Base-by-base conservation (phyloP, 2,329 filamentous ascomycete species). In the Shiraia bambusicola region DNA sequence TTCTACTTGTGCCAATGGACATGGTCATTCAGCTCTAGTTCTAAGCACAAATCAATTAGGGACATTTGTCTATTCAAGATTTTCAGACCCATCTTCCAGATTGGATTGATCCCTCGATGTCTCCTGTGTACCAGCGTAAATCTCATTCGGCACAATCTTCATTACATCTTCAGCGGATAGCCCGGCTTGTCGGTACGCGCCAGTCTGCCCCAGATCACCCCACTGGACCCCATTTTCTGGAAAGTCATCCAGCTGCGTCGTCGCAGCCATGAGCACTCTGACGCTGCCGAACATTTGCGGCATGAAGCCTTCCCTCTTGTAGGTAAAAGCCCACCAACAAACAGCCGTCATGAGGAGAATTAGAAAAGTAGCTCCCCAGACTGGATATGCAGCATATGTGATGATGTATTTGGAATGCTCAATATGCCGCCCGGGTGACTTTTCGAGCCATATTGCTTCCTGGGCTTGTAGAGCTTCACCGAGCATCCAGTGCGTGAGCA, bases 201-300 rank as follows among this genome's bases (percentile, higher is more conserved):
- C 46, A 5, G 54, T 52, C 34, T 53, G 36, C 11, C 54, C 52
- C 38, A 62, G 32, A 43, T 61, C 54, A 14, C 58, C 61, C 58
- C 56, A 60, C 37, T 58, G 44, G 11, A 63, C 40, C 13, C 59
- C 59, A 10, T 43, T 40, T 12, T 31, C 28, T 5, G 58, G 54
- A 30, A 65, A 66, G 25, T 58, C 56, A 29, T 63, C 52, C 19
- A 67, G 40, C 16, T 58, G 43, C 10, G 49, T 61, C 6, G 58
- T 63, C 3, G 55, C 48, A 3, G 59, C 53, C 37, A 58, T 65
- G 4, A 65, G 45, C 7, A 57, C 49, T 33, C 58, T 52, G 12
- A 67, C 58, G 14, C 58, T 65, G 4, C 62, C 60, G 38, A 61
- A 65, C 61, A 65, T 64, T 28, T 65, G 63, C 13, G 63, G 63